Base-by-base conservation (phyloP, 2,329 filamentous ascomycete genomes). In the Colletotrichum camelliae region DNA sequence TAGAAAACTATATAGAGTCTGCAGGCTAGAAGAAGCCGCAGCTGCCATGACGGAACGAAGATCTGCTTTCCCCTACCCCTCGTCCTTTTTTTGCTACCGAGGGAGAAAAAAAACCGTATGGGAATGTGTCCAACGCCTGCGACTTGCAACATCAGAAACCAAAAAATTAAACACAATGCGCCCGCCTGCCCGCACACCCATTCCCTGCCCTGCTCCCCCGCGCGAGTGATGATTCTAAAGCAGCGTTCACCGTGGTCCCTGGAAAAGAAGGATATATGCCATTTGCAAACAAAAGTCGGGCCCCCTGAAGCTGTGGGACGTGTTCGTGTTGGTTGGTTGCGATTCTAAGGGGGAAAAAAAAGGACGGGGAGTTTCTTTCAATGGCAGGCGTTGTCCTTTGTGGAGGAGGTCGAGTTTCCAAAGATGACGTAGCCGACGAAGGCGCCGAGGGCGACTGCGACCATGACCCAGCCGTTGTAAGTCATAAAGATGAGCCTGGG, bases 391-490 rank as follows among this genome's bases (percentile, higher is more conserved):
- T 95, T 96, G 77, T 95, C 93, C 89, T 98, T 98, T 33, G 93
- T 93, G 9, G 93, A 91, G 69, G 92, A 90, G 1, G 92, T 92
- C 70, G 89, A 88, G 72, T 92, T 90, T 18, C 95, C 94, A 86
- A 98, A 99, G 60, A 94, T 80, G 76, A 98, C 83, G 83, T 98
- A 98, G 58, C 97, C 97, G 60, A 98, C 85, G 79, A 97, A 98
- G 0, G 96, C 96, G 18, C 97, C 97, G 12, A 97, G 87, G 1
- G 94, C 94, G 18, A 98, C 96, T 4, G 96, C 91, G 79, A 98
- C 86, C 97, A 99, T 99, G 79, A 99, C 93, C 93, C 95, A 98
- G 72, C 97, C 97, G 81, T 99, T 99, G 87, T 99, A 99, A n/a
- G 97, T 99, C 97, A 99, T 99, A 86, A 99, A 99, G 27, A 99